A percentile compares a stretch with the other conserved stretches of the same genome.
phyloP scores from a whole-genome alignment of 306 rosid genomes.

The Dryas alaskensis region DNA sequence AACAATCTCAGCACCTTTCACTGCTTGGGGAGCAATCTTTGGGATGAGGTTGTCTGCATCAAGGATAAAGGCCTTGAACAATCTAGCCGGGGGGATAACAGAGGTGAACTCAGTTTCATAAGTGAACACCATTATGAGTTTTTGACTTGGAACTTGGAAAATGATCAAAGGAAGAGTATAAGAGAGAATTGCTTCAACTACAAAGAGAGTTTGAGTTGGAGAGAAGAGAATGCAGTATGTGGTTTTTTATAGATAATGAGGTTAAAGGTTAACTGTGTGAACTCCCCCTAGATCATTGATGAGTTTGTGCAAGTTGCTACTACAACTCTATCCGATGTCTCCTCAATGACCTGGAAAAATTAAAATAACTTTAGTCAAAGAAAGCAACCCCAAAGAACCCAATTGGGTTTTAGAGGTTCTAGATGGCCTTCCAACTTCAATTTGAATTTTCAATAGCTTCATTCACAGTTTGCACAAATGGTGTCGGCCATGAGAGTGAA shows the following conservation, averaged over 20 bases:
- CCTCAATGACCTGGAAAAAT: too few relatives aligned
- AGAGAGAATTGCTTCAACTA: too few relatives aligned
- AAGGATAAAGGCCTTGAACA: slow-evolving; percentile 37
- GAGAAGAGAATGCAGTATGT: too few relatives aligned
- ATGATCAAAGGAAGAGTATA: neutral
- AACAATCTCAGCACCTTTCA: slow-evolving; percentile 20
- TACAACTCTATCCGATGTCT: too few relatives aligned
- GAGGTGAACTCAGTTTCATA: slow-evolving; percentile 25
- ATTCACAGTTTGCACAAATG: neutral
- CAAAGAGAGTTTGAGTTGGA: too few relatives aligned
- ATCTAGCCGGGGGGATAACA: slow-evolving; percentile 21
- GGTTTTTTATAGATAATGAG: too few relatives aligned
- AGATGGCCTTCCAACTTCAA: neutral
- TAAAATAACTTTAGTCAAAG: neutral
- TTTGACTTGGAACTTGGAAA: neutral
- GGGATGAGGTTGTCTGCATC: slow-evolving; percentile 31
- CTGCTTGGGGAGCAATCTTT: slow-evolving; percentile 28
- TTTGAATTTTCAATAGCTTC: neutral
- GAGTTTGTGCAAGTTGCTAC: too few relatives aligned
- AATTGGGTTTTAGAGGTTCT: neutral
- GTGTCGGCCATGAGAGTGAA: neutral
- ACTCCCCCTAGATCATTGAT: too few relatives aligned
- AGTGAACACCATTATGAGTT: slow-evolving; percentile 34
- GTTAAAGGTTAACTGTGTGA: too few relatives aligned
- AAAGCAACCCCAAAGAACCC: neutral